These are phyloP conservation scores for Neurospora sp. DNA, from an alignment of 2,329 filamentous ascomycete species.

Conservation along the genomic window DNA sequence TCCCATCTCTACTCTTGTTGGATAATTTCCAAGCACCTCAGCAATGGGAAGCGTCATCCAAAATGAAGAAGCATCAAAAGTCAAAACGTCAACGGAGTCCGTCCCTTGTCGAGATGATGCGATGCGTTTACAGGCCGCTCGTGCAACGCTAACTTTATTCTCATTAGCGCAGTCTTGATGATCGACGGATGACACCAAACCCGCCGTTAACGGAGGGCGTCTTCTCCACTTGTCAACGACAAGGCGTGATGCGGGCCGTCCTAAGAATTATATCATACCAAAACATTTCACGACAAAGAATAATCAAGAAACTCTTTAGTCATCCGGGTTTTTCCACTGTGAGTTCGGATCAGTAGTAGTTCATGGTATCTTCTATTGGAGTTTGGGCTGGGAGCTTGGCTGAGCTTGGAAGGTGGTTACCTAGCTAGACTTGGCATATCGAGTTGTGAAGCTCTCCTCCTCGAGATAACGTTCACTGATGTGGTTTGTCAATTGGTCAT, in stretches of 20 bases:
- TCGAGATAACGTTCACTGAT: neutral
- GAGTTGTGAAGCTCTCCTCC: neutral
- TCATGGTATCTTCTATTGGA: neutral
- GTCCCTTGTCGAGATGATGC: neutral
- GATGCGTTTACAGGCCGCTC: neutral
- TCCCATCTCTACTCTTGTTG: neutral
- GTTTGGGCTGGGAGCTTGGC: neutral
- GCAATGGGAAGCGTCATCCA: neutral
- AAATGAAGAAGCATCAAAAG: neutral
- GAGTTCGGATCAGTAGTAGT: neutral
- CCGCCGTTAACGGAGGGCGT: neutral
- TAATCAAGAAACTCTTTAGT: neutral
- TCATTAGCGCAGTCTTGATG: neutral
- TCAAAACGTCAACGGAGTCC: neutral
- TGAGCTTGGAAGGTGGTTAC: neutral
- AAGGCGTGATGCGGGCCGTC: neutral
- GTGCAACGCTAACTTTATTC: neutral
- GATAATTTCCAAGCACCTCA: neutral
- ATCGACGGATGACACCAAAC: neutral
- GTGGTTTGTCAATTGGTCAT: neutral
- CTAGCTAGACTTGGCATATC: neutral
- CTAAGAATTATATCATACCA: neutral
- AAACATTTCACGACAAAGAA: neutral
- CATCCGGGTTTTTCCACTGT: neutral
- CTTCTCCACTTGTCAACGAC: neutral